A percentile compares a stretch with the other conserved stretches of the same genome.
These are phyloP conservation scores for Populus simonii DNA, from an alignment of 345 rosid species.

Conservation along the genomic window DNA sequence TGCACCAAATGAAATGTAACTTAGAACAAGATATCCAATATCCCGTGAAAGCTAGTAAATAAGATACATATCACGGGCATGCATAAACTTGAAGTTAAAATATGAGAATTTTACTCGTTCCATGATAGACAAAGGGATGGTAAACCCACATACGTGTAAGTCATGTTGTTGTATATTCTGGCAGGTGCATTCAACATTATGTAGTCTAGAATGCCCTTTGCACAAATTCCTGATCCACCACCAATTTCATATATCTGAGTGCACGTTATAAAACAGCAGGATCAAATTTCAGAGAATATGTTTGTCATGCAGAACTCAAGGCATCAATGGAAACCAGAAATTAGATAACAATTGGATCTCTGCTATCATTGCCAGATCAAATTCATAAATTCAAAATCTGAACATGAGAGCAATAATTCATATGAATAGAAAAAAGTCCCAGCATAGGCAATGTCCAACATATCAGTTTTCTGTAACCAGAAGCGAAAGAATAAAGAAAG, in stretches of 20 bases:
- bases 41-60: not conserved
- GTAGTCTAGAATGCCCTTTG: slow-evolving; percentile 92
- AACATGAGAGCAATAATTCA: slow-evolving; percentile 1
- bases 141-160: slow-evolving; percentile 60
- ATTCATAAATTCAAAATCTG: not conserved
- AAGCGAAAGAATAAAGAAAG: not conserved
- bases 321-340: not conserved
- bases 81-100: not conserved
- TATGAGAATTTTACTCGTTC: not conserved
- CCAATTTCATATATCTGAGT: slow-evolving; percentile 93
- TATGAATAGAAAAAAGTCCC: not conserved
- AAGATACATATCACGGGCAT: not conserved
- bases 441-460: not conserved
- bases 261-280: slow-evolving; percentile 20
- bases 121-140: slow-evolving; percentile 3
- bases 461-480: not conserved
- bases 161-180: slow-evolving; percentile 87
- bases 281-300: slow-evolving; percentile 13
- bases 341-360: not conserved
- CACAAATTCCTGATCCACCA: slow-evolving; percentile 98
- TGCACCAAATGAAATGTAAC: slow-evolving; percentile 32
- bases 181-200: slow-evolving; percentile 91
- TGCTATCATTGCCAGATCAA: not conserved
- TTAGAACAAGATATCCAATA: not conserved
- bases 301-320: slow-evolving; percentile 4